Percentiles rank a stretch among this genome's conserved stretches.
phyloP scores from a whole-genome alignment of 495 filamentous ascomycete species.

The Hyaloscypha variabilis region DNA sequence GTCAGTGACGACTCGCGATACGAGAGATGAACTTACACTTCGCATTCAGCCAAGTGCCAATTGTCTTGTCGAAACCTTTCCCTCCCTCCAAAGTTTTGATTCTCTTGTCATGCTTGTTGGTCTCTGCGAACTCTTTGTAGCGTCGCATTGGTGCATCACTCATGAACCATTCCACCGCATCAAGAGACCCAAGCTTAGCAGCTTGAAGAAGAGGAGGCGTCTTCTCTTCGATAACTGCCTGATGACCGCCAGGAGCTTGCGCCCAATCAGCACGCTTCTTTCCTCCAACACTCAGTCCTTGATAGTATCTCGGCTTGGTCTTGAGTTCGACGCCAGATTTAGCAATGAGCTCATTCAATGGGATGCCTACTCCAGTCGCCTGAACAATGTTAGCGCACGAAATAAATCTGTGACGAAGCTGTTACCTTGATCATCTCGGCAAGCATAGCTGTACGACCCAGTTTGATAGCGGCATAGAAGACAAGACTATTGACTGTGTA shows the following conservation, averaged over 20 bases:
- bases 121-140: slow-evolving; percentile 65
- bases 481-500: slow-evolving; percentile 28
- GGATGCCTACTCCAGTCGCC: slow-evolving; percentile 62
- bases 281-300: slow-evolving; percentile 71
- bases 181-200: slow-evolving; percentile 57
- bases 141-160: slow-evolving; percentile 61
- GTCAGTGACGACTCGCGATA: slow-evolving; percentile 15
- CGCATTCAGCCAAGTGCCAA: slow-evolving; percentile 61
- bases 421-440: slow-evolving; percentile 48
- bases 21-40: slow-evolving; percentile 41
- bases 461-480: slow-evolving; percentile 45
- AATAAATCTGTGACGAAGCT: neutral
- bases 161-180: slow-evolving; percentile 69
- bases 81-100: slow-evolving; percentile 56
- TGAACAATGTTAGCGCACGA: neutral
- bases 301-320: slow-evolving; percentile 68
- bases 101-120: slow-evolving; percentile 55
- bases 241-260: slow-evolving; percentile 14
- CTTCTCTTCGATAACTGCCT: slow-evolving; percentile 14
- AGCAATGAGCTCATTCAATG: slow-evolving; percentile 61
- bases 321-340: slow-evolving; percentile 55
- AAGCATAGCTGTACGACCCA: slow-evolving; percentile 47
- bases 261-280: slow-evolving; percentile 62
- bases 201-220: slow-evolving; percentile 61
- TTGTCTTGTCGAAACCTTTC: slow-evolving; percentile 60